Conservation (phyloP, 1,284 basidiomycete species). For the Coniferiporia weirii region DNA sequence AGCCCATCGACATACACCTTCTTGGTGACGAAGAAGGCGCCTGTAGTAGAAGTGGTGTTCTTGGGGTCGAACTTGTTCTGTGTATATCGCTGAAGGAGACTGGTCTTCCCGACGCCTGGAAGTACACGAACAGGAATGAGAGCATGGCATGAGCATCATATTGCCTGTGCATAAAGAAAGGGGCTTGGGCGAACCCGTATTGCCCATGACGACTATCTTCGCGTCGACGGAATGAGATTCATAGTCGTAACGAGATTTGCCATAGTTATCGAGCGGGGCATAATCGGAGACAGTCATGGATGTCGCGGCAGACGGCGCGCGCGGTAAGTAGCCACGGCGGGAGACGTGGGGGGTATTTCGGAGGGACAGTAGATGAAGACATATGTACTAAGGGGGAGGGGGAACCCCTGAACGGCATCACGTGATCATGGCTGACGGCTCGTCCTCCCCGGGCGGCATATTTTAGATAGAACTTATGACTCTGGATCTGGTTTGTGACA, state of each 20-base stretch:
- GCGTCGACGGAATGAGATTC: slow-evolving; percentile 73
- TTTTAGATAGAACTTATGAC: too few species aligned
- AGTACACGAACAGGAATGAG: background rate
- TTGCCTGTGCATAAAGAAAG: background rate
- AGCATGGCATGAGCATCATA: background rate
- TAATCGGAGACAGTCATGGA: slow-evolving; percentile 39
- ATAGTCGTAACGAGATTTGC: slow-evolving; percentile 56
- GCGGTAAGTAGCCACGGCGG: slow-evolving; percentile 26
- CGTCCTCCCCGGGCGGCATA: background rate
- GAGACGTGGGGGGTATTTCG: background rate
- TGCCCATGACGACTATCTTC: slow-evolving; percentile 96
- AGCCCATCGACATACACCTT: slow-evolving; percentile 86
- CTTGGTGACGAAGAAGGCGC: slow-evolving; percentile 93
- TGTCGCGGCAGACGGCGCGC: slow-evolving; percentile 29
- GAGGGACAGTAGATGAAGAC: slow-evolving; percentile 6
- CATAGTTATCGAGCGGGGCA: slow-evolving; percentile 55
- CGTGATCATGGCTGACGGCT: background rate
- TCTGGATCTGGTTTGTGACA: too few species aligned
- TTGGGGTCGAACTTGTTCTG: slow-evolving; percentile 85
- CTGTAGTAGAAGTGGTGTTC: slow-evolving; percentile 87
- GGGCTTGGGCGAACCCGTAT: slow-evolving; percentile 59
- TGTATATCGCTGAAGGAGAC: slow-evolving; percentile 88
- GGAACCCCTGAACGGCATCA: slow-evolving; percentile 3
- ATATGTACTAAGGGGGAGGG: background rate
- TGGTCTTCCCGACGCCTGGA: slow-evolving; percentile 90